These are phyloP conservation scores for Penicillium paxilli DNA, from an alignment of 495 filamentous ascomycete genomes.

Conservation along the genomic window DNA sequence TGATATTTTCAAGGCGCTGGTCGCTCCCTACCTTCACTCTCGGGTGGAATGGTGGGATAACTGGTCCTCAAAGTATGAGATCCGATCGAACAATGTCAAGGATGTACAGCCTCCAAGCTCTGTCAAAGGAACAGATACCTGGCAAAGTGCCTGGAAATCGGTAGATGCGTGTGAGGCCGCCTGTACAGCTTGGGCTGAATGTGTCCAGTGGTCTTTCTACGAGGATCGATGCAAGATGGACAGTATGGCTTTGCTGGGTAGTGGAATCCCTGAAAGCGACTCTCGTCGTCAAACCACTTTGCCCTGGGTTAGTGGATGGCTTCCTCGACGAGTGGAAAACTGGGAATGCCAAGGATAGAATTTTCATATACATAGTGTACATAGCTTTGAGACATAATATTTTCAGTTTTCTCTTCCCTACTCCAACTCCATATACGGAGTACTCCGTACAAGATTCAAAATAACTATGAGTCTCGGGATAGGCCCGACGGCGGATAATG, in stretches of 20 bases:
- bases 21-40: conserved; percentile 16
- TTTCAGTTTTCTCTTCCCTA: too few species aligned
- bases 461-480: neutral
- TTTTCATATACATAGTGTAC: neutral
- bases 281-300: conserved; percentile 21
- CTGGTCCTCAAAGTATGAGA: conserved; percentile 24
- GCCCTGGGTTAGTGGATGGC: conserved; percentile 29
- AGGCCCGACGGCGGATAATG: neutral
- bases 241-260: conserved; percentile 18
- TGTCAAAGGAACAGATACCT: conserved; percentile 17
- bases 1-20: conserved; percentile 24
- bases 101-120: conserved; percentile 12
- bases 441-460: neutral
- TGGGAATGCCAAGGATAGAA: conserved; percentile 20
- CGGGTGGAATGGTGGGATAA: conserved; percentile 30
- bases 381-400: too few species aligned
- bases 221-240: conserved; percentile 28
- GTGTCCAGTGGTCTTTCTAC: conserved; percentile 31
- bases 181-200: conserved; percentile 24
- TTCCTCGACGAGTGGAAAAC: conserved; percentile 18
- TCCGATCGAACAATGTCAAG: conserved; percentile 22
- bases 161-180: conserved; percentile 27
- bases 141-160: conserved; percentile 23
- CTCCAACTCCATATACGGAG: neutral
- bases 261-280: conserved; percentile 25